phyloP scores from a whole-genome alignment of 176 grass and related monocot species.

The Juncus effusus region DNA sequence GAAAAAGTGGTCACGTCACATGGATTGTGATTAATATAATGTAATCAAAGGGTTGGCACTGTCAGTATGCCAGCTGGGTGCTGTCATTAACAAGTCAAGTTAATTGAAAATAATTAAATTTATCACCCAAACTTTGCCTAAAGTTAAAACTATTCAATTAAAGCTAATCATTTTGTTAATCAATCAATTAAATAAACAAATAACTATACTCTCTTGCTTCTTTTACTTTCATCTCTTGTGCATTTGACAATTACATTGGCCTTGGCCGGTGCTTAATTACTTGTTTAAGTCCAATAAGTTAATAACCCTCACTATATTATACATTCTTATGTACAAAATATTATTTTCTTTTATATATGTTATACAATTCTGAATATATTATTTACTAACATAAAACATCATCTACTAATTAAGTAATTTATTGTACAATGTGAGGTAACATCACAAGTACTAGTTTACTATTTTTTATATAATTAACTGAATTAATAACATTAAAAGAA shows the following conservation, averaged over 20 bases:
- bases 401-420: too few relatives aligned
- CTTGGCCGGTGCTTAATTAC: too few relatives aligned
- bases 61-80: slow-evolving; percentile 32
- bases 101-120: slow-evolving; percentile 5
- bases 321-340: too few relatives aligned
- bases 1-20: slow-evolving; percentile 18
- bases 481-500: background rate
- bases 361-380: too few relatives aligned
- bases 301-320: too few relatives aligned
- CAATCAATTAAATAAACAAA: slow-evolving; percentile 14
- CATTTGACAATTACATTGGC: too few relatives aligned
- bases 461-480: too few relatives aligned
- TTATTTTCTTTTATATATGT: too few relatives aligned
- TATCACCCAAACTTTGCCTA: slow-evolving; percentile 20
- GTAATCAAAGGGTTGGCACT: slow-evolving; percentile 28
- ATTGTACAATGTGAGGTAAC: too few relatives aligned
- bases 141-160: slow-evolving; percentile 28
- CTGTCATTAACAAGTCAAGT: slow-evolving; percentile 33
- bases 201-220: background rate
- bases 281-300: too few relatives aligned
- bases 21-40: slow-evolving; percentile 26
- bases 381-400: too few relatives aligned
- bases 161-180: slow-evolving; percentile 23
- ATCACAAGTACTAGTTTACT: too few relatives aligned
- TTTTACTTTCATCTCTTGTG: background rate